A percentile compares a stretch with the other conserved stretches of the same genome.
These are phyloP conservation scores for Haplosporangium sp. DNA, from an alignment of 371 early-diverging fungal species.

Conservation along the genomic window DNA sequence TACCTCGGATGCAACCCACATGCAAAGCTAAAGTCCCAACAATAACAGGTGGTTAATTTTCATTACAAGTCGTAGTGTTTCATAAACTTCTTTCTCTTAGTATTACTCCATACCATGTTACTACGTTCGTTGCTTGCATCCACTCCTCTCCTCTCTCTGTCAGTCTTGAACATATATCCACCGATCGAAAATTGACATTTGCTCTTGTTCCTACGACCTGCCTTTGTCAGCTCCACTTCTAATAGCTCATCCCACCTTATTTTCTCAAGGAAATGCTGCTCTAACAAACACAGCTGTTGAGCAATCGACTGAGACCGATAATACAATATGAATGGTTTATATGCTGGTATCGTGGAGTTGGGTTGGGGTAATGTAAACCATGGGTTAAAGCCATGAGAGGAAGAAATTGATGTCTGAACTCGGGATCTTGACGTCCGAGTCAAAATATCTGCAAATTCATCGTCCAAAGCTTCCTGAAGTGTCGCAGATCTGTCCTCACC, in stretches of 20 bases:
- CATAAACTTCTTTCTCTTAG: background rate
- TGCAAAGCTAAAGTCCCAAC: slow-evolving; percentile 8
- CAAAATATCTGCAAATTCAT: slow-evolving; percentile 1
- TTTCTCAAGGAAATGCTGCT: slow-evolving; percentile 63
- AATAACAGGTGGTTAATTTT: no score
- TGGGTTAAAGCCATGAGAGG: slow-evolving; percentile 23
- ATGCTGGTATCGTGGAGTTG: slow-evolving; percentile 15
- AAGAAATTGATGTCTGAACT: background rate
- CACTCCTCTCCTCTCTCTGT: slow-evolving; percentile 27
- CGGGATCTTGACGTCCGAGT: background rate
- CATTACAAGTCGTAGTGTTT: no score
- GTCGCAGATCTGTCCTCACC: slow-evolving; percentile 7
- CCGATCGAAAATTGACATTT: slow-evolving; percentile 27
- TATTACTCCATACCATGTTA: slow-evolving; percentile 26
- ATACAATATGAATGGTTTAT: slow-evolving; percentile 65
- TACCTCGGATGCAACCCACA: slow-evolving; percentile 80
- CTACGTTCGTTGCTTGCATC: slow-evolving; percentile 48
- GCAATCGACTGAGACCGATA: slow-evolving; percentile 71
- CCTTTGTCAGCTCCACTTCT: slow-evolving; percentile 62
- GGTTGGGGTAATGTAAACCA: background rate
- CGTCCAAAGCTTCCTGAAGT: slow-evolving; percentile 22
- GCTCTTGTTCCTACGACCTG: slow-evolving; percentile 26
- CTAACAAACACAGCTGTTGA: slow-evolving; percentile 68
- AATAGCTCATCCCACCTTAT: slow-evolving; percentile 70
- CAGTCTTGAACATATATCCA: slow-evolving; percentile 30